Base-by-base conservation (phyloP, 2,329 filamentous ascomycete genomes). In the Aspergillus tanneri region DNA sequence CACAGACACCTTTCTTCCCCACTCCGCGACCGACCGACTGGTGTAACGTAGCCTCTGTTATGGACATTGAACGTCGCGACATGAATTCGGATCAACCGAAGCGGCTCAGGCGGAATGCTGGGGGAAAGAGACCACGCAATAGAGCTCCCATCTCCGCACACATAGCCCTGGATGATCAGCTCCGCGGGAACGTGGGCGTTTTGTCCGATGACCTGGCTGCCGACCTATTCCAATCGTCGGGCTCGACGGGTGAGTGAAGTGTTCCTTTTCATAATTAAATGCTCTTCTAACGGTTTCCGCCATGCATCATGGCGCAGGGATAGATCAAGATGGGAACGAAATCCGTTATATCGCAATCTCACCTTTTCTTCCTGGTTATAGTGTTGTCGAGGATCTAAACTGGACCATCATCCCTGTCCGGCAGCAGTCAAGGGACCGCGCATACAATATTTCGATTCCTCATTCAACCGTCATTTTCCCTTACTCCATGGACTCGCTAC, bases 391-490 rank as follows among this genome's bases (percentile, higher is more conserved):
- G 63, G 82, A 84, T 49, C 81, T 83, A 14, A 78, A 81, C 38
- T 99, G 93, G 93, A 90, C 90, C 6, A 81, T 97, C 41, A 81
- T 97, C 25, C 88, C 92, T 1, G 82, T 95, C 50, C 77, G 78
- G 18, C 75, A 77, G 45, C 73, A 70, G 46, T 68, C 58, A n/a
- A 62, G 59, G 53, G 71, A 69, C 58, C 67, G 64, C 52, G 71
- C 71, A 14, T 71, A 75, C 55, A 84, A 84, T 34, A 77, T 82
- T 35, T 78, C 81, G 8, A 77, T 90, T 35, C 81, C 88, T 14
- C 82, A 86, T 55, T 89, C 87, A 4, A 95, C 88, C 1, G 79
- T 96, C 30, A 85, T 91, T 79, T 39, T 95, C 83, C 44, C 78
- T 80, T 49, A 86, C 81, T 41, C 80, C 86, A 27, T 90, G 87